phyloP scores from a whole-genome alignment of 2,329 filamentous ascomycete species.

The Paecilomyces dactylethromorphus region DNA sequence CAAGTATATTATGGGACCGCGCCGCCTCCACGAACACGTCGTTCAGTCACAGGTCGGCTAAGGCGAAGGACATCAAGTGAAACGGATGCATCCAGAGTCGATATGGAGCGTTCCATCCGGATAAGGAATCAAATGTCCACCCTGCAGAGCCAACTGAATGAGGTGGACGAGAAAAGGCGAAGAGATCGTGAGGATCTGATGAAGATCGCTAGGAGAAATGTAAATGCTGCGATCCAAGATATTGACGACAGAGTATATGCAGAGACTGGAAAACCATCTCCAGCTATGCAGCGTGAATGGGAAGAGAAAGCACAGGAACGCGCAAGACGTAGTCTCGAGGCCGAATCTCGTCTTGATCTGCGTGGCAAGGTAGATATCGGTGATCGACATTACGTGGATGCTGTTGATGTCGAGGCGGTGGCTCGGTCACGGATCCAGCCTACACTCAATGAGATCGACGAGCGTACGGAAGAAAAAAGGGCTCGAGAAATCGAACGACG shows the following conservation, averaged over 20 bases:
- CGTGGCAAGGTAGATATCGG: constrained; percentile 62
- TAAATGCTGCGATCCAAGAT: constrained; percentile 67
- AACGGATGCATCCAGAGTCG: constrained; percentile 51
- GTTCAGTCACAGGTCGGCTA: constrained; percentile 51
- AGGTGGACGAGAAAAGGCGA: constrained; percentile 64
- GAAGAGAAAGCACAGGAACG: constrained; percentile 65
- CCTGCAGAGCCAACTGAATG: constrained; percentile 61
- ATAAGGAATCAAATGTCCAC: constrained; percentile 75
- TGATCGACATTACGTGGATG: constrained; percentile 72
- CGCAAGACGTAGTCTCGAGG: constrained; percentile 54
- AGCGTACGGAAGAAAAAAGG: constrained; percentile 66
- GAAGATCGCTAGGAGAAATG: constrained; percentile 75
- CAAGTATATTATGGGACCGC: constrained; percentile 69
- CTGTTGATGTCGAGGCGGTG: constrained; percentile 70
- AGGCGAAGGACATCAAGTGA: constrained; percentile 64
- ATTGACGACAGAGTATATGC: constrained; percentile 77
- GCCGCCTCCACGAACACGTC: constrained; percentile 41
- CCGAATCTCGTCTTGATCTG: constrained; percentile 53
- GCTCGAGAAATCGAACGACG: constrained; percentile 59
- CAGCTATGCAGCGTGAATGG: constrained; percentile 67
- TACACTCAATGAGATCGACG: constrained; percentile 75
- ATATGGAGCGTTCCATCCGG: constrained; percentile 62
- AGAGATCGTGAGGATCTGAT: constrained; percentile 70
- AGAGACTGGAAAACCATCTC: constrained; percentile 67
- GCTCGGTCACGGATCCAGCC: constrained; percentile 73